Base-by-base conservation (phyloP, 2,329 filamentous ascomycete genomes). In the Beauveria scarabaeidicola region DNA sequence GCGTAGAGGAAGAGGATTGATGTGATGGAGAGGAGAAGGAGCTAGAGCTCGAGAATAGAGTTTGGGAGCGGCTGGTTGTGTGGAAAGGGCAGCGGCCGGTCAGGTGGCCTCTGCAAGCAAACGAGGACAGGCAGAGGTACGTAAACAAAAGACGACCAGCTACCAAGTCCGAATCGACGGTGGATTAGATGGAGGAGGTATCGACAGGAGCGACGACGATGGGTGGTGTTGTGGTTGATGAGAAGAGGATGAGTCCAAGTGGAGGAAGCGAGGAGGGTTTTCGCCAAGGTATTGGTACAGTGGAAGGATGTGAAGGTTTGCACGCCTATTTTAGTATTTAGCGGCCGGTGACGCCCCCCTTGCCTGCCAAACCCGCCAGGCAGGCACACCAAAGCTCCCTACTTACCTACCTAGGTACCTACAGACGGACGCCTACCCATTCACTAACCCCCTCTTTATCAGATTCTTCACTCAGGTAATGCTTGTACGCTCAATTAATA, bases 91-190 rank as follows among this genome's bases (percentile, higher is more conserved):
- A 63, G 63, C 66, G 67, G 69, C 70, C 70, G 67, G 72, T 73
- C 69, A 69, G 70, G 67, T 72, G 71, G 72, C 71, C 70, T 73
- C 72, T 71, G 71, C 70, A 56, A 60, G 62, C 47, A 51, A 62
- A 58, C 46, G 52, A 59, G 50, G 59, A 58, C 60, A 62, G 52
- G 62, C 60, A 59, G 55, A 54, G 56, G 55, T 58, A 46, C 50
- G 55, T 50, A 54, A 48, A 51, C 43, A 50, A 55, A 61, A 19
- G 60, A 54, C 55, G 46, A 52, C 60, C 60, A 55, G 55, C 55
- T 55, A 61, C 60, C 51, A 36, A 59, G 50, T 59, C 55, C 29
- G 60, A 54, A 53, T 58, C 54, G 55, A 59, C 59, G 43, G 40
- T 44, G 15, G 48, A 46, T 46, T 46, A 54, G 55, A 59, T 54